Percentiles rank a stretch among this genome's conserved stretches.
Evolutionary conservation across 768 basidiomycete genomes (phyloP).

Genomic region (Trametes cubensis): DNA sequence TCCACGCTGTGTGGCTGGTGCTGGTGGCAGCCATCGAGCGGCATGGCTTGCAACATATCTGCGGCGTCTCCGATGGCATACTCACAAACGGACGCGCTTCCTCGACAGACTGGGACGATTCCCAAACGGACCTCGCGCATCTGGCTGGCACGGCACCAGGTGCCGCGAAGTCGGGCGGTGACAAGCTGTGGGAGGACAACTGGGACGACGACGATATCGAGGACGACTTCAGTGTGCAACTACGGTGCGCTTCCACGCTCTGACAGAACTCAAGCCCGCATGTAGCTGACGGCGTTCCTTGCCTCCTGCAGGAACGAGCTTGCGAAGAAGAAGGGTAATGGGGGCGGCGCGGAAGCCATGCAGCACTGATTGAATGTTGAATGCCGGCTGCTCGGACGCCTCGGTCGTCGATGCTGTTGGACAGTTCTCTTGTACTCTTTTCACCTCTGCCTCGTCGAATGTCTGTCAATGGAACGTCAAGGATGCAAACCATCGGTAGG

Average conservation of each 20-base stretch:
- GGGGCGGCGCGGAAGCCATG: constrained; percentile 32
- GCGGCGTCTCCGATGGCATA: background rate
- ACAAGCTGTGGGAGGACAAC: constrained; percentile 99
- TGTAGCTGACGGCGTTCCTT: background rate
- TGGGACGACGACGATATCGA: constrained; percentile 99
- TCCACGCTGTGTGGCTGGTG: too few species aligned
- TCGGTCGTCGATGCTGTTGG: background rate
- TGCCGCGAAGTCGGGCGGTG: constrained; percentile 75
- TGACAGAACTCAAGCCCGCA: background rate
- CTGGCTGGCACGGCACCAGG: constrained; percentile 74
- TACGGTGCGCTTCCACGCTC: constrained; percentile 64
- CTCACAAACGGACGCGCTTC: background rate
- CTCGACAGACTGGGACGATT: constrained; percentile 80
- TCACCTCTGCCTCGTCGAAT: constrained; percentile 3
- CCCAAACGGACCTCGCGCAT: constrained; percentile 80
- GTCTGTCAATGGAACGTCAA: background rate
- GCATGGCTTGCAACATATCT: background rate
- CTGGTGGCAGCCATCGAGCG: too few species aligned
- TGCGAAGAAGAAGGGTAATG: constrained; percentile 32
- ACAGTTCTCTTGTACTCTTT: constrained; percentile 1
- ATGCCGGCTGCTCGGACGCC: background rate
- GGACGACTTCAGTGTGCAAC: constrained; percentile 93
- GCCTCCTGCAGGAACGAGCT: constrained; percentile 27
- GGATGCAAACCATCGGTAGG: too few species aligned
- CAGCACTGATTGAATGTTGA: constrained; percentile 27